A percentile compares a stretch with the other conserved stretches of the same genome.
These are phyloP conservation scores for Barnettozyma vustinii DNA, from an alignment of 805 yeast species.

Conservation along the genomic window DNA sequence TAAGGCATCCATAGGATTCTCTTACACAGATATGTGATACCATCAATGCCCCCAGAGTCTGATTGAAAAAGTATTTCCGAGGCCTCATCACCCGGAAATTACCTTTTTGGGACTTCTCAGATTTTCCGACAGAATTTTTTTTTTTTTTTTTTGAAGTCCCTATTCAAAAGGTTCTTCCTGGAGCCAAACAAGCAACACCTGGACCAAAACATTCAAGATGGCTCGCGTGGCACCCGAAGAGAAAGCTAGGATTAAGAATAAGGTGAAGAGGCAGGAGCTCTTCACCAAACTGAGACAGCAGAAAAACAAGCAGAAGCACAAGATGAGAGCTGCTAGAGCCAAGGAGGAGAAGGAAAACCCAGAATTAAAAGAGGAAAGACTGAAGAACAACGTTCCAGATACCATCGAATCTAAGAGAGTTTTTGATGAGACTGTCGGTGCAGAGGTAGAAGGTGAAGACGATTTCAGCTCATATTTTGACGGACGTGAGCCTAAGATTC, in stretches of 20 bases:
- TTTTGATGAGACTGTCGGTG: conserved; percentile 24
- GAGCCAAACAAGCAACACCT: not conserved
- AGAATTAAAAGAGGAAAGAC: conserved; percentile 71
- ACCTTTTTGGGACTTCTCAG: conserved; percentile 4
- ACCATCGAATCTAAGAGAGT: conserved; percentile 27
- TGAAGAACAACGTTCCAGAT: conserved; percentile 31
- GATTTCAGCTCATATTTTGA: conserved; percentile 25
- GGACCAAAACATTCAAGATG: conserved; percentile 9
- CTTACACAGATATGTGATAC: not conserved
- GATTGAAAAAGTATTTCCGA: conserved; percentile 5
- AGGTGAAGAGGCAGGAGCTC: conserved; percentile 72
- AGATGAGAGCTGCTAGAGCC: conserved; percentile 74
- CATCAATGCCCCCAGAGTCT: too few relatives aligned
- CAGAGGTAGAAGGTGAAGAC: conserved; percentile 26
- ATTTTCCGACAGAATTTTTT: conserved; percentile 4
- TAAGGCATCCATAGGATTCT: not conserved
- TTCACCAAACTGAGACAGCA: conserved; percentile 71
- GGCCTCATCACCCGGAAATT: conserved; percentile 15
- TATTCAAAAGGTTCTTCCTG: too few relatives aligned
- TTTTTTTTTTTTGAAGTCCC: not conserved
- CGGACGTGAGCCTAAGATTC: conserved; percentile 62
- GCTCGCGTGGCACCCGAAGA: conserved; percentile 22
- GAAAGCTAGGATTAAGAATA: conserved; percentile 57
- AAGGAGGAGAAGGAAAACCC: conserved; percentile 83
- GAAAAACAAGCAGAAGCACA: conserved; percentile 71